phyloP scores from a whole-genome alignment of 73 alveolate genomes.

The Symbiodinium natans region DNA sequence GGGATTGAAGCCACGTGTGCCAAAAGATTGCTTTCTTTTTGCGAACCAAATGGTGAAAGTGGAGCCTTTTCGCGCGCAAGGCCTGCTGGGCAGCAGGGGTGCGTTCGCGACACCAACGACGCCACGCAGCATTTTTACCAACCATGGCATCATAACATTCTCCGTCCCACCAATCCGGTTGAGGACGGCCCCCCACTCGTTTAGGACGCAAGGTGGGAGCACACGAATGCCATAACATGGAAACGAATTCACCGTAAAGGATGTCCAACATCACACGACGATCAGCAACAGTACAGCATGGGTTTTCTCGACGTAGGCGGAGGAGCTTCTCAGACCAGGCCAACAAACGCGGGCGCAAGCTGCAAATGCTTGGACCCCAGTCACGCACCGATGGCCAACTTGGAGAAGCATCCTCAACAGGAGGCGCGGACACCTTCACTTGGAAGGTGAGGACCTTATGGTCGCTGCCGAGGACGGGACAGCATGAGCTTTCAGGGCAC shows the following conservation, averaged over 20 bases:
- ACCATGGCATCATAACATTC: background rate
- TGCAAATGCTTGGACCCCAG: too few relatives aligned
- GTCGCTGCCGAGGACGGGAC: background rate
- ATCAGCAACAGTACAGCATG: too few relatives aligned
- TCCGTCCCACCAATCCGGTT: background rate
- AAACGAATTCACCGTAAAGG: background rate
- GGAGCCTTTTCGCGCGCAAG: too few relatives aligned
- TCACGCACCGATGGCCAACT: background rate
- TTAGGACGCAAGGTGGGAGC: background rate
- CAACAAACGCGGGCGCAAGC: too few relatives aligned
- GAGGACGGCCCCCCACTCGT: background rate
- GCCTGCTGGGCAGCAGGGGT: too few relatives aligned
- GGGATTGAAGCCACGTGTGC: background rate
- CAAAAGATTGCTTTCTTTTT: background rate
- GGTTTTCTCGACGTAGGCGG: too few relatives aligned
- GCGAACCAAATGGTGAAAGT: background rate
- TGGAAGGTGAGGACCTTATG: too few relatives aligned
- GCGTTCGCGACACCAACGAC: too few relatives aligned
- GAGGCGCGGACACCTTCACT: too few relatives aligned
- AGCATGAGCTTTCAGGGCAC: background rate
- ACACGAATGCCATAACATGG: background rate
- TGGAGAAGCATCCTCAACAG: background rate
- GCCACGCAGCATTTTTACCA: too few relatives aligned
- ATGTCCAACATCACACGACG: too few relatives aligned
- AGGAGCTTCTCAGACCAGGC: too few relatives aligned